Conservation (phyloP, 78 protist genomes). For the Dictyostelium capitatum region DNA sequence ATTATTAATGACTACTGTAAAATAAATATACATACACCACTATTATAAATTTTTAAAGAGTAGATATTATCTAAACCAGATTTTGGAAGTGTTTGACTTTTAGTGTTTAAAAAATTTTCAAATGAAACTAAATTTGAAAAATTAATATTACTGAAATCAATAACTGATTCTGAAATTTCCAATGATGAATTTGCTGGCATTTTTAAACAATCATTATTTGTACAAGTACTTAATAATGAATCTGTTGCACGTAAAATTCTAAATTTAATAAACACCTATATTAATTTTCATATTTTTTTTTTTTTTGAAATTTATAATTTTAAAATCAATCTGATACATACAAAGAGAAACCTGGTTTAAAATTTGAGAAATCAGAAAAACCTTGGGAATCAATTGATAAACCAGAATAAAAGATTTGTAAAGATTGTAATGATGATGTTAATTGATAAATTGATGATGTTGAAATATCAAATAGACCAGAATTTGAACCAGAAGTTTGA, state of each 20-base stretch:
- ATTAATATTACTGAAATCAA: conserved; percentile 2
- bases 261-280: too few species aligned
- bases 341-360: too few species aligned
- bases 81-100: background rate
- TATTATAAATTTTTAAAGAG: background rate
- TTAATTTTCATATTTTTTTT: too few species aligned
- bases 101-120: background rate
- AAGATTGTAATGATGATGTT: too few species aligned
- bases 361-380: too few species aligned
- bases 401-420: too few species aligned
- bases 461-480: too few species aligned
- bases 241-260: background rate
- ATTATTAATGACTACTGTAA: background rate
- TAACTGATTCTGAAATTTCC: background rate
- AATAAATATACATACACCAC: background rate
- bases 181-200: background rate
- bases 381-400: too few species aligned
- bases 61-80: background rate
- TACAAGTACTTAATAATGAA: background rate
- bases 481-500: too few species aligned
- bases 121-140: background rate
- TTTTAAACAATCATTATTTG: background rate
- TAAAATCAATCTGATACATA: too few species aligned
- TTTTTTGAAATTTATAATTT: too few species aligned
- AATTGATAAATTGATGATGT: too few species aligned